These are phyloP conservation scores for Codiaeum variegatum DNA, from an alignment of 441 rosid genomes.

Conservation along the genomic window DNA sequence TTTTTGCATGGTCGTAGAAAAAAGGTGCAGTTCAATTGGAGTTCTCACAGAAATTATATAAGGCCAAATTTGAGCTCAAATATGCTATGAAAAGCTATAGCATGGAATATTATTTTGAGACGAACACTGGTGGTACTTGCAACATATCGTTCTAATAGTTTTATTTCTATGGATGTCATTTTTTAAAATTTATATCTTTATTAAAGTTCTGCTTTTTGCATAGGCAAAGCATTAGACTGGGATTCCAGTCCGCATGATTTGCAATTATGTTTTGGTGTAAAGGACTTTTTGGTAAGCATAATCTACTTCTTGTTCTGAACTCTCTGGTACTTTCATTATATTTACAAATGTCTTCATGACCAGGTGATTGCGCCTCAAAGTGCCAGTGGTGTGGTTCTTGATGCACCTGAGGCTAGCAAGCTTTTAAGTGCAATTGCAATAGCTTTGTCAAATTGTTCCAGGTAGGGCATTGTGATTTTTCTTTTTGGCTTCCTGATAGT, in stretches of 20 bases:
- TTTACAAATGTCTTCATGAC: constrained; percentile 22
- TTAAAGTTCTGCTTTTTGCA: constrained; percentile 34
- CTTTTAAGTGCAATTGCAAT: constrained; percentile 91
- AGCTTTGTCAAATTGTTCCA: constrained; percentile 87
- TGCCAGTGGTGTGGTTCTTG: constrained; percentile 96
- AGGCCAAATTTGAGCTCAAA: constrained; percentile 71
- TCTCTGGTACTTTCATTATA: constrained; percentile 9
- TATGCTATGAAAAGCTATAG: constrained; percentile 68
- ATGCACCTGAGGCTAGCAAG: constrained; percentile 93
- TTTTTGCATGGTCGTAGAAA: constrained; percentile 48
- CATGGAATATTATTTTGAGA: constrained; percentile 84
- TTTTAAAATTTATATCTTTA: constrained; percentile 26
- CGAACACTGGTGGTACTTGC: constrained; percentile 42
- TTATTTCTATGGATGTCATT: background rate
- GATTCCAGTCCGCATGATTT: constrained; percentile 67
- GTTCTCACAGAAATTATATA: constrained; percentile 50
- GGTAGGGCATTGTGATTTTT: constrained; percentile 43
- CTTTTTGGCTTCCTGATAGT: constrained; percentile 8
- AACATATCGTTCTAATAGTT: constrained; percentile 18
- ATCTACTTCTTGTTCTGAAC: constrained; percentile 12
- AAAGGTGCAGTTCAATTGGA: constrained; percentile 77
- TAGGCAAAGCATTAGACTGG: constrained; percentile 70
- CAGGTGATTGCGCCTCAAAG: constrained; percentile 95
- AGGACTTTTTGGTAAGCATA: constrained; percentile 80
- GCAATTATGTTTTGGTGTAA: constrained; percentile 94